Evolutionary conservation across 2,329 filamentous ascomycete species (phyloP).

Genomic region (Diaporthe citriasiana): DNA sequence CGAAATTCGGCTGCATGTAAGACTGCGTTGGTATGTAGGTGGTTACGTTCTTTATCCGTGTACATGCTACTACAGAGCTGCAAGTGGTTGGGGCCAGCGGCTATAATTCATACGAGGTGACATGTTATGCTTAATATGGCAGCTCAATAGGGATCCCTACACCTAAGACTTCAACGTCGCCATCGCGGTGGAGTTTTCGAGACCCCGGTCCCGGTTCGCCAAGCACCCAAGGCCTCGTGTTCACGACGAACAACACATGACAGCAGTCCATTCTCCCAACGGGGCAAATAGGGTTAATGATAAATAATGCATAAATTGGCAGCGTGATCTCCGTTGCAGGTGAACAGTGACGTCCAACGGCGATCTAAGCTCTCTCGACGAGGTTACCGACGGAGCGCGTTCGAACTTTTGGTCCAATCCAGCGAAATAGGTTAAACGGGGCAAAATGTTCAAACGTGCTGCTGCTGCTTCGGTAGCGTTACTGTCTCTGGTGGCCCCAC

Average conservation of each 20-base stretch:
- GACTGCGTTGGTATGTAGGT: no score
- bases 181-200: slow-evolving; percentile 3
- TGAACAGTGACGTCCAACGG: not conserved
- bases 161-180: slow-evolving; percentile 23
- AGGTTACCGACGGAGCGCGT: not conserved
- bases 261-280: not conserved
- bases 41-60: no score
- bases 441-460: not conserved
- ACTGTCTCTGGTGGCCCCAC: not conserved
- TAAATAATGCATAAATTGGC: not conserved
- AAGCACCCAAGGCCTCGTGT: slow-evolving; percentile 27
- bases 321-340: not conserved
- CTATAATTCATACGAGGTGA: slow-evolving; percentile 1
- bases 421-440: not conserved
- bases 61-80: no score
- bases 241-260: slow-evolving; percentile 6
- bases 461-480: slow-evolving; percentile 6
- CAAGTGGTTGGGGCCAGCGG: no score
- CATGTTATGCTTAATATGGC: slow-evolving; percentile 24
- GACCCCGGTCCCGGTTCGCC: slow-evolving; percentile 10
- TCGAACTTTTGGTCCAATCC: not conserved
- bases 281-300: no score
- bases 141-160: not conserved
- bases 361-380: not conserved
- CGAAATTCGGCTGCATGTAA: no score